Evolutionary conservation across 164 flowering plant genomes (phyloP), one percentile per base, ranked within the genome.

Genomic region (Liriodendron chinense): DNA sequence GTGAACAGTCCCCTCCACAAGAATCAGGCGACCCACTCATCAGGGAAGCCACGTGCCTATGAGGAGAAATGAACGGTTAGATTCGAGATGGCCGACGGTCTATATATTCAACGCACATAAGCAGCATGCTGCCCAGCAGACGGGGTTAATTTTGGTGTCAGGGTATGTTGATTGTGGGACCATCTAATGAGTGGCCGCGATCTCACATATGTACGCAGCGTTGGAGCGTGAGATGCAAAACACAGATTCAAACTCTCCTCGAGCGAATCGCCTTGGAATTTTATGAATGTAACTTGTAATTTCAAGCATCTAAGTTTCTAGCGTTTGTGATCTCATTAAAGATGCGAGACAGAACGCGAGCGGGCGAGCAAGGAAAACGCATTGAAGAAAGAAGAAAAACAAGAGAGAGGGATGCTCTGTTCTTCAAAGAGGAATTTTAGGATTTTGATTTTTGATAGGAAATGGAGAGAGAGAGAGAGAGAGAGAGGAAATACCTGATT

Each of bases 401-500:
- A 28, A 2, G 48, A 67, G 48, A 67, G 22, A 26, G 13, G n/a
- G 3, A 67, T 18, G 7, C 2, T 13, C 7, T 14, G 43, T 12
- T 12, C 16, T 47, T 62, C 21, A 47, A 66, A 71, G 48, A 59
- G 1, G 61, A 48, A 16, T 20, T 24, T 53, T 68, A 68, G 72
- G 72, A 50, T 68, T 75, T 76, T 65, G 43, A 10, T 50, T 43
- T 10, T 49, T 21, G 22, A 18, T 24, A 7, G 72, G 50, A 49
- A 65, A 25, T 8, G 10, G n/a, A 49, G 23, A 7, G 1, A 47
- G 14, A 28, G 25, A 72, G 68, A 14, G 2, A 70, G 62, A 34
- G 49, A n/a, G 56, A 56, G 28, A 28, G 0, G 47, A 28, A 34
- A 21, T 28, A 77, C 79, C 79, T 72, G 66, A 47, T 53, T 26